Evolutionary conservation across 177 flowering plant species (phyloP), one percentile per base, ranked within the genome.

Genomic region (Telopea speciosissima): DNA sequence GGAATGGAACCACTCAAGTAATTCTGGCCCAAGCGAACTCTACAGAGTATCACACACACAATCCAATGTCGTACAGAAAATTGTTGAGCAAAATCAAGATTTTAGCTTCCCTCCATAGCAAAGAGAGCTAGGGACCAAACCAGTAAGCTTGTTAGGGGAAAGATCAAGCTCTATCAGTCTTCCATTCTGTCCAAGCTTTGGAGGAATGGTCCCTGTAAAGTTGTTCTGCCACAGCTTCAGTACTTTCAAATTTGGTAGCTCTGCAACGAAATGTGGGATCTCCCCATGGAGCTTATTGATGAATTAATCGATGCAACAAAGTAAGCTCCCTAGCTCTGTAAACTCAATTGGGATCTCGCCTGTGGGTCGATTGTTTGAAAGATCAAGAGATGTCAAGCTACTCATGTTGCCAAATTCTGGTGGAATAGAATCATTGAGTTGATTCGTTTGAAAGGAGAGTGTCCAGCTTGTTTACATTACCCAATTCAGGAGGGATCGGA

Each of bases 81-180:
- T 90, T 90, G 66, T 83, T 79, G 36, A 82, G 80, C 74, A 87
- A 54, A 70, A 90, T 90, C 77, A 90, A 72, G 61, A 79, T 85
- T 60, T 67, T 62, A 90, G 78, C 74, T 54, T 81, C 67, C 81
- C 80, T 17, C 86, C 88, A n/a, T 63, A 79, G 74, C 97, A 89
- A 7, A 91, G 85, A 36, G 79, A 69, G 19, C 28, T 77, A 0
- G 93, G 92, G 63, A 91, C 70, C 31, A 77, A 49, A 44, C 97
- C 94, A 17, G 97, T 89, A 61, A 91, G 90, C 83, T 86, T 91
- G 68, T 91, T 91, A 0, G 83, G 78, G 0, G 97, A 91, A 66
- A 91, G 78, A 79, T 90, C 96, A 63, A 90, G 80, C 31, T 75
- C 75, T 19, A 25, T 70, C 22, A 91, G 79, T 52, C 66, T 80